Conservation (phyloP, 495 filamentous ascomycete genomes). For the Parmelia sp. region DNA sequence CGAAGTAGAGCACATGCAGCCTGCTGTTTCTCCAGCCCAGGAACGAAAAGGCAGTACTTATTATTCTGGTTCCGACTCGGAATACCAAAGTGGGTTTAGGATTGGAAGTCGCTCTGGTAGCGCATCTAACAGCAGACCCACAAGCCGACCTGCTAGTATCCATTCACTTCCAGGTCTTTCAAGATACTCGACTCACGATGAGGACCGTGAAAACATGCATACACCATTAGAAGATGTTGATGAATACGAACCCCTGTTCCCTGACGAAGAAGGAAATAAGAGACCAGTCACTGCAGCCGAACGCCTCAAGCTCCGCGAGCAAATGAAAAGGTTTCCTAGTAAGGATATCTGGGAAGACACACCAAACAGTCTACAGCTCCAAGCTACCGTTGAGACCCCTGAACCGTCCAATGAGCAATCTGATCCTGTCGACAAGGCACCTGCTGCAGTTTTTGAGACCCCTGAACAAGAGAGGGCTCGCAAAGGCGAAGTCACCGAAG, state of each 20-base stretch:
- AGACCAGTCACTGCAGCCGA: constrained; percentile 52
- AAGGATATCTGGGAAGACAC: constrained; percentile 97
- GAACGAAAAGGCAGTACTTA: constrained; percentile 54
- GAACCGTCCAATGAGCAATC: constrained; percentile 47
- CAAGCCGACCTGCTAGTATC: constrained; percentile 64
- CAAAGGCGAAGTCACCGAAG: constrained; percentile 41
- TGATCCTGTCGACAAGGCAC: constrained; percentile 27
- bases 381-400: constrained; percentile 79
- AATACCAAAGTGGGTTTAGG: constrained; percentile 23
- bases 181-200: constrained; percentile 44
- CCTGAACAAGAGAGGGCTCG: constrained; percentile 52
- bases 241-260: constrained; percentile 93
- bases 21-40: constrained; percentile 65
- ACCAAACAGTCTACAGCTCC: constrained; percentile 75
- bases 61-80: constrained; percentile 42
- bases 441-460: constrained; percentile 42
- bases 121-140: constrained; percentile 57
- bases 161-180: constrained; percentile 42
- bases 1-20: constrained; percentile 55
- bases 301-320: constrained; percentile 56
- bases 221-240: constrained; percentile 84
- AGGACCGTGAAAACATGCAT: constrained; percentile 46
- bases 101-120: constrained; percentile 45
- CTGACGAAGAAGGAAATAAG: constrained; percentile 67
- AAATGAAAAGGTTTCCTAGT: constrained; percentile 77